Base-by-base conservation (phyloP, 768 basidiomycete genomes). In the Erythrobasidium yunnanense region DNA sequence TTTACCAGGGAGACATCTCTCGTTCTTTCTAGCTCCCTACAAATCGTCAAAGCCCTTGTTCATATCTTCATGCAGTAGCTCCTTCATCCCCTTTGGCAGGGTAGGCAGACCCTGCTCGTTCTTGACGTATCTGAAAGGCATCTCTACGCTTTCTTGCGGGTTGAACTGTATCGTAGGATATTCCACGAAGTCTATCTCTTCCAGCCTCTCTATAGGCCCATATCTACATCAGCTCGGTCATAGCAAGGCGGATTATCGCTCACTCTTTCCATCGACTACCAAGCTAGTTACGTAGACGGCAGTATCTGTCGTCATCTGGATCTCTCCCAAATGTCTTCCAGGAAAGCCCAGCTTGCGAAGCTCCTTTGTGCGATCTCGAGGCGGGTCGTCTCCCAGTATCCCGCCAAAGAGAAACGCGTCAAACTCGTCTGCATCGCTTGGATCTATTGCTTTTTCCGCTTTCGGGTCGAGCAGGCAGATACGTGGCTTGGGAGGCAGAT, bases 281-380 rank as follows among this genome's bases (percentile, higher is more conserved):
- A 83, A 76, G 73, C 90, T 91, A 0, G 90, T 89, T 2, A 95
- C 93, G 3, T 87, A 89, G 0, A 96, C 79, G 0, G 93, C 93
- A 1, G 93, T 96, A 77, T 99, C 93, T 0, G 95, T 99, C 32
- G 95, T 97, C 95, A 99, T 99, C 77, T 99, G 95, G 0, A 90
- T 80, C 1, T 38, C 38, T 0, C 90, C 91, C 6, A 99, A 80
- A 75, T 87, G 88, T 32, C 95, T 82, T 4, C 82, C 82, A 0
- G 89, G 87, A 75, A 93, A 99, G 0, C 91, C 91, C 35, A 90
- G 78, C 17, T 80, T 81, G 30, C 93, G 85, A 34, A 99, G 82
- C 74, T 93, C 88, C 1, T 84, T 82, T 1, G 93, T 99, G 56
- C 93, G 81, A 75, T 99, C 93, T 35, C 90, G 81, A 0, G 93